These are phyloP conservation scores for Irpex rosettiformis DNA, from an alignment of 1,284 basidiomycete species.

Conservation along the genomic window DNA sequence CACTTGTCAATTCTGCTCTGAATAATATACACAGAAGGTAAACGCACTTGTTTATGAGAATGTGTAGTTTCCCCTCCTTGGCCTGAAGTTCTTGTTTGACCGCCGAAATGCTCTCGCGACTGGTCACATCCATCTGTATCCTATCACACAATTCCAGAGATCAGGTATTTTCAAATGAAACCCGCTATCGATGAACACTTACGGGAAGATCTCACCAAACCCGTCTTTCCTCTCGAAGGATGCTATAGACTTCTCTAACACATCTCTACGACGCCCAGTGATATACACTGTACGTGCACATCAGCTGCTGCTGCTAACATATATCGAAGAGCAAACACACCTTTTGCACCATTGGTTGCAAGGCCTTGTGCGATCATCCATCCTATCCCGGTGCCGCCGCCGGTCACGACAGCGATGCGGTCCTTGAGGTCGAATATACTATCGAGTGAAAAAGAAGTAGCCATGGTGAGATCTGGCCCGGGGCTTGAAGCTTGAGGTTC, in stretches of 20 bases:
- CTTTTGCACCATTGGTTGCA: conserved; percentile 71
- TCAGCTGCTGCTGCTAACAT: background rate
- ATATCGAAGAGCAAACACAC: conserved; percentile 1
- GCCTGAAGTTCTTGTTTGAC: conserved; percentile 51
- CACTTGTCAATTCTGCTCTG: background rate
- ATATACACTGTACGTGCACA: conserved; percentile 57
- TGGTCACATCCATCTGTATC: conserved; percentile 65
- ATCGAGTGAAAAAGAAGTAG: conserved; percentile 1
- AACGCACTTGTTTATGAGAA: conserved; percentile 77
- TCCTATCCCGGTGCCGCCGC: conserved; percentile 80
- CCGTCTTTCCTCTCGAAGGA: conserved; percentile 42
- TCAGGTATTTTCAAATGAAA: background rate
- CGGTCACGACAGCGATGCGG: conserved; percentile 71
- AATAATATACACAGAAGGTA: conserved; percentile 36
- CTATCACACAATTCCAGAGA: conserved; percentile 32
- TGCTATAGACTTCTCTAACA: conserved; percentile 52
- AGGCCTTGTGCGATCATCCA: conserved; percentile 73
- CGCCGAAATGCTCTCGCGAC: conserved; percentile 60
- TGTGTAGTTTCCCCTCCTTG: conserved; percentile 68
- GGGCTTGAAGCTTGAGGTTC: background rate
- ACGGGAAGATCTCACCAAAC: conserved; percentile 56
- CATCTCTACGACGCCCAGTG: conserved; percentile 60
- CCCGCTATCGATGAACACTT: conserved; percentile 23
- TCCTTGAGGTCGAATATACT: conserved; percentile 48
- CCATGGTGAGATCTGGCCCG: background rate